Conservation (phyloP, 2,329 filamentous ascomycete genomes). For the Penicillium hordei region DNA sequence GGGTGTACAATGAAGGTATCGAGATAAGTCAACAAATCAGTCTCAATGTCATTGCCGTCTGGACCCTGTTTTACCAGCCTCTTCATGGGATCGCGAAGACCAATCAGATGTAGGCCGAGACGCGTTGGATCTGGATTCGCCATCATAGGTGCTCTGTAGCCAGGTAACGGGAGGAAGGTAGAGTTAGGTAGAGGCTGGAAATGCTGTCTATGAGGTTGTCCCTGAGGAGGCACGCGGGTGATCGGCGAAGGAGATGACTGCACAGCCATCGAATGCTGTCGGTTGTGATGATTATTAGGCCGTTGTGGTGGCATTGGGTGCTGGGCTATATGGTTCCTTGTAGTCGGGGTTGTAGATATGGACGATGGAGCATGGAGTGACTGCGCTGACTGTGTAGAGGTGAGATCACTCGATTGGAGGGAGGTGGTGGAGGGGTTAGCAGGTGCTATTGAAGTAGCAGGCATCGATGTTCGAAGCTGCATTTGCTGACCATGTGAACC, state of each 20-base stretch:
- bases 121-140: conserved; percentile 19
- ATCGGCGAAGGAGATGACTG: not conserved
- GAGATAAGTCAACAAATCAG: conserved; percentile 40
- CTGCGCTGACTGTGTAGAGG: not conserved
- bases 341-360: not conserved
- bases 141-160: conserved; percentile 14
- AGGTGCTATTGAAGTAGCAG: not conserved
- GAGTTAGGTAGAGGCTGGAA: not conserved
- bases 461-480: not conserved
- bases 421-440: not conserved
- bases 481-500: not conserved
- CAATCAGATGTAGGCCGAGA: conserved; percentile 55
- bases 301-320: not conserved
- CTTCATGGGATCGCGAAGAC: conserved; percentile 56
- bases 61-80: conserved; percentile 27
- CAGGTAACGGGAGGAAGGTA: conserved; percentile 14
- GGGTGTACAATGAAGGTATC: conserved; percentile 34
- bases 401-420: not conserved
- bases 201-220: not conserved
- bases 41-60: conserved; percentile 19
- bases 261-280: not conserved
- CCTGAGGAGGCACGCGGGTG: not conserved
- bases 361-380: not conserved
- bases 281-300: not conserved
- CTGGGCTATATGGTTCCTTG: not conserved